phyloP scores from a whole-genome alignment of 768 basidiomycete genomes.

The Amanita brunnescens region DNA sequence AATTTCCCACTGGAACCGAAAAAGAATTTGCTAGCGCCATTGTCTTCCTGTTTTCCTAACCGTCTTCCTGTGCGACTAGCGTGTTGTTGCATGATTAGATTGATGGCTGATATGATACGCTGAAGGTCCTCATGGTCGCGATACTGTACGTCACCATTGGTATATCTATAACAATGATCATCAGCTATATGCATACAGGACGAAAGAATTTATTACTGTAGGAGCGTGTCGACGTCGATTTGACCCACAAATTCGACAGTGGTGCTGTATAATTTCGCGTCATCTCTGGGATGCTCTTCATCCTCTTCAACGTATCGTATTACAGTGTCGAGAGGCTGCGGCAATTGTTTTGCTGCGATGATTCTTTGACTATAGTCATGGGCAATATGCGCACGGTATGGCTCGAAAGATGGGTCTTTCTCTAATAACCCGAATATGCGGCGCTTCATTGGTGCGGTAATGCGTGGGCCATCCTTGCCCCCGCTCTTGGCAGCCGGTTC shows the following conservation, averaged over 20 bases:
- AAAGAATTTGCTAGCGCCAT: slow-evolving; percentile 29
- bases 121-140: slow-evolving; percentile 26
- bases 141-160: slow-evolving; percentile 25
- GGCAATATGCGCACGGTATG: slow-evolving; percentile 35
- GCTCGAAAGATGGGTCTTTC: slow-evolving; percentile 22
- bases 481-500: slow-evolving; percentile 8
- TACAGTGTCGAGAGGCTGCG: slow-evolving; percentile 32
- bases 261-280: slow-evolving; percentile 33
- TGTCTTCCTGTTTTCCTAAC: slow-evolving; percentile 20
- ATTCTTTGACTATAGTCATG: slow-evolving; percentile 42
- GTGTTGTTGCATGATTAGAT: slow-evolving; percentile 34
- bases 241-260: slow-evolving; percentile 33
- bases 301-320: slow-evolving; percentile 36
- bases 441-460: slow-evolving; percentile 25
- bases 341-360: slow-evolving; percentile 35
- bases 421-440: slow-evolving; percentile 54
- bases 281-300: slow-evolving; percentile 23
- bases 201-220: slow-evolving; percentile 20
- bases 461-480: slow-evolving; percentile 1
- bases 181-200: neutral
- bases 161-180: slow-evolving; percentile 27
- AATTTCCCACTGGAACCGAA: slow-evolving; percentile 19
- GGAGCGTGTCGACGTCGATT: slow-evolving; percentile 25
- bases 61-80: slow-evolving; percentile 28
- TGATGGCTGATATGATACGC: slow-evolving; percentile 36